Percentiles rank a stretch among this genome's conserved stretches.
phyloP scores from a whole-genome alignment of 31 red algal genomes.

The Endocladia muricata region DNA sequence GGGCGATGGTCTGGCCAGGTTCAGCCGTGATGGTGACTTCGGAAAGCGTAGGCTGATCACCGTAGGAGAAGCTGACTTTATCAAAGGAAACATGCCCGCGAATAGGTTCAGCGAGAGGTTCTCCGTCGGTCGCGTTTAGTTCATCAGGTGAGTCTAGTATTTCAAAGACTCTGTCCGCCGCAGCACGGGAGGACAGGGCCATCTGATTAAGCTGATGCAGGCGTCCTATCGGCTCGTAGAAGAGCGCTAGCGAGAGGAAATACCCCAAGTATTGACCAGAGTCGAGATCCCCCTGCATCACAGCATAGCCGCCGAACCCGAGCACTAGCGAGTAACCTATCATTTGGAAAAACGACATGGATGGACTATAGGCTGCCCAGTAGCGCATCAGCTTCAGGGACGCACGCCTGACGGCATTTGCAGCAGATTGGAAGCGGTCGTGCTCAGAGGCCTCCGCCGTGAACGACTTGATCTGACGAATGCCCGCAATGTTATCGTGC shows the following conservation, averaged over 20 bases:
- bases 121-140: not conserved
- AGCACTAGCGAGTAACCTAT: not conserved
- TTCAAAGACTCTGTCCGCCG: slow-evolving; percentile 13
- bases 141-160: slow-evolving; percentile 3
- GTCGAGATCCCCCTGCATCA: not conserved
- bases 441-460: slow-evolving; percentile 4
- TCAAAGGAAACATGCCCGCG: slow-evolving; percentile 8
- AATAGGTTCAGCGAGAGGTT: not conserved
- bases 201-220: not conserved
- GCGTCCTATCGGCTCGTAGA: not conserved
- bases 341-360: not conserved
- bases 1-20: slow-evolving; percentile 28
- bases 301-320: not conserved
- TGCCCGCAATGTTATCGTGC: not conserved
- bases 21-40: slow-evolving; percentile 19
- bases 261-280: not conserved
- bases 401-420: not conserved
- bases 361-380: not conserved
- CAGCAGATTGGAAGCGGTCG: not conserved
- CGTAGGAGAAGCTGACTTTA: slow-evolving; percentile 46
- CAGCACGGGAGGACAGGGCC: not conserved
- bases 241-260: not conserved
- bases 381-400: too few relatives aligned
- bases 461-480: slow-evolving; percentile 23
- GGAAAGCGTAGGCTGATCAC: not conserved